phyloP scores from a whole-genome alignment of 23 red algal species.

The Chondrus crispus region DNA sequence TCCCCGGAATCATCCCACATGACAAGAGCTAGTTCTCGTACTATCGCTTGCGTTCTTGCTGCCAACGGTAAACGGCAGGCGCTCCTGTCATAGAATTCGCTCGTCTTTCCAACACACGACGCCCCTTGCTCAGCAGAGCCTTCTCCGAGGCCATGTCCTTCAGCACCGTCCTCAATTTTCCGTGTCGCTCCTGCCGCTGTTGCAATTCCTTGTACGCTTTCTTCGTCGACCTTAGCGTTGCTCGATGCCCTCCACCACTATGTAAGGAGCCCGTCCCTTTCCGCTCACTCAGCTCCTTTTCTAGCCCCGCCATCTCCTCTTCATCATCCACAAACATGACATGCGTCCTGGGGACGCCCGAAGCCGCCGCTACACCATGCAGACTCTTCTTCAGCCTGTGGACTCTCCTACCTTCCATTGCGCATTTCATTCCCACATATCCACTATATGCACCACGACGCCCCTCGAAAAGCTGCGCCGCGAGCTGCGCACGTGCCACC shows the following conservation, averaged over 20 bases:
- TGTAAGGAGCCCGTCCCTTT: too few relatives aligned
- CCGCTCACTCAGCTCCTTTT: background rate
- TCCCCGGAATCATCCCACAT: too few relatives aligned
- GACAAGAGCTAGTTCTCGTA: background rate
- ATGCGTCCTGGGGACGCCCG: background rate
- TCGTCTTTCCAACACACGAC: background rate
- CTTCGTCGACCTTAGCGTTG: background rate
- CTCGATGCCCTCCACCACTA: too few relatives aligned
- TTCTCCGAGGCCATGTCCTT: constrained; percentile 33
- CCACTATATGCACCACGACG: too few relatives aligned
- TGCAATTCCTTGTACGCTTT: constrained; percentile 27
- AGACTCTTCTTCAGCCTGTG: constrained; percentile 14
- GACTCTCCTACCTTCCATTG: constrained; percentile 37
- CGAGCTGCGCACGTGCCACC: too few relatives aligned
- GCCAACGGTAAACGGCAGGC: constrained; percentile 70
- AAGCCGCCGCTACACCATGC: constrained; percentile 39
- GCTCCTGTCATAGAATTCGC: constrained; percentile 59
- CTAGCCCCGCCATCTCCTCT: background rate
- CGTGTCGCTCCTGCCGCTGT: constrained; percentile 4
- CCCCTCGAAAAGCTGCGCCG: too few relatives aligned
- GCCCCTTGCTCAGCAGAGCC: constrained; percentile 49
- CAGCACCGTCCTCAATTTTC: constrained; percentile 26
- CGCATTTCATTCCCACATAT: constrained; percentile 55
- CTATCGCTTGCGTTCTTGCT: constrained; percentile 48
- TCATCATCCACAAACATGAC: constrained; percentile 26